Conservation (phyloP, 1,139 yeast genomes). For the Blastobotrys capitulatus region DNA sequence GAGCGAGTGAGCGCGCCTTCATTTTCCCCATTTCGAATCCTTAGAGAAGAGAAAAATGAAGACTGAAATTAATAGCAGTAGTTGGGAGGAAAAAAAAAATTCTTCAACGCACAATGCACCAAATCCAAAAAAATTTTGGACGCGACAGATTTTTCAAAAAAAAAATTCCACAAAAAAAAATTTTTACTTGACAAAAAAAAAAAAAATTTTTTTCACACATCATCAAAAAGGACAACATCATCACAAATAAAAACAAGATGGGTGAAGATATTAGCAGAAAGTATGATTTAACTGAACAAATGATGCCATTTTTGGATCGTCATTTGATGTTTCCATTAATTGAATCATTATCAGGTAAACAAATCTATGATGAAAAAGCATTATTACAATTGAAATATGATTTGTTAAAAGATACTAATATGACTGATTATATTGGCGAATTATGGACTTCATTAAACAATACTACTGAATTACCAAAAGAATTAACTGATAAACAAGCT, state of each 20-base stretch:
- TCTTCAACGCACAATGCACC: background rate
- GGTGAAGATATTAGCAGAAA: conserved; percentile 21
- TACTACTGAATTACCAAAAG: conserved; percentile 38
- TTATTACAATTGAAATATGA: conserved; percentile 45
- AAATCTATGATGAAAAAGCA: conserved; percentile 41
- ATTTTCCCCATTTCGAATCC: background rate
- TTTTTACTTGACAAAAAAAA: background rate
- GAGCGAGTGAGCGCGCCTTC: too few relatives aligned
- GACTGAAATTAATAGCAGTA: background rate
- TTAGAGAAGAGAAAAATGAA: background rate
- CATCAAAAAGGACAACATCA: background rate
- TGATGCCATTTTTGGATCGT: conserved; percentile 53
- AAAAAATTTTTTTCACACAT: background rate
- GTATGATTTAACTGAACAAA: conserved; percentile 48
- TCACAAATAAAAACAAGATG: background rate
- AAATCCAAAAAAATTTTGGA: background rate
- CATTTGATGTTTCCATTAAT: conserved; percentile 50
- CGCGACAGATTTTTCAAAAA: too few relatives aligned
- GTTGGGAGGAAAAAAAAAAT: background rate
- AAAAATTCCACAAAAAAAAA: background rate
- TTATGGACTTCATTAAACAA: conserved; percentile 41
- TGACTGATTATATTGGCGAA: conserved; percentile 45
- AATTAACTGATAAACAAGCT: conserved; percentile 37
- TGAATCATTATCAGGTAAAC: conserved; percentile 42
- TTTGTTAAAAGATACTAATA: conserved; percentile 49